Evolutionary conservation across 306 rosid genomes (phyloP), one percentile per base, ranked within the genome.

Genomic region (Pyrus betulifolia): DNA sequence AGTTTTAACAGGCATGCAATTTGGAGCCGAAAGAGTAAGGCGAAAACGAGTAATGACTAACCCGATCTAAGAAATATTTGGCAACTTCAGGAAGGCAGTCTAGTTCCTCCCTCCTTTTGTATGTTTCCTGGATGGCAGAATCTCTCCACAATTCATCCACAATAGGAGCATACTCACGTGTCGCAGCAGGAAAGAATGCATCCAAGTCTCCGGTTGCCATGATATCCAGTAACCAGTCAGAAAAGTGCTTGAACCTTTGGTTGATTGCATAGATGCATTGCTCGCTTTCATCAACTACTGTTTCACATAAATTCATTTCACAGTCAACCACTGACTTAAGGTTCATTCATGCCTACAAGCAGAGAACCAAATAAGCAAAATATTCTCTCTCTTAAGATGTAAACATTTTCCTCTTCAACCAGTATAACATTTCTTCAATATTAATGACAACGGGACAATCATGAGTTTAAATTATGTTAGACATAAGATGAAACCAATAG

Each of bases 151-250:
- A 79, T 81, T 93, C 98, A 60, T 91, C 90, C 27, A 89, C 98
- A 82, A 87, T 87, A 74, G 93, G 98, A 79, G 98, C 96, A 87
- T 93, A 93, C 79, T 93, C 98, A 72, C 98, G 98, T 30, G 98
- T 93, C 52, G 98, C 98, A 78, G 98, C 98, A 74, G 96, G 96
- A 73, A 93, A 93, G 88, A 89, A 90, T 75, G 94, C 88, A 77
- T 89, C 98, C 88, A 93, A 85, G 81, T 93, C 96, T 70, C 98
- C 96, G 33, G 89, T 86, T 69, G 98, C 93, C 93, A 93, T 89
- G 27, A 89, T 90, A 86, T 93, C 91, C 91, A 90, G 83, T 70
- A 93, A 84, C 98, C 98, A 93, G 83, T 93, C 94, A 78, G 96
- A 90, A 83, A 93, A 93, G 77, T 87, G 94, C 88, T 85, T 93